Percentiles rank a stretch among this genome's conserved stretches.
Evolutionary conservation across 1,139 yeast species (phyloP).

Genomic region (Suhomyces chickasaworum): DNA sequence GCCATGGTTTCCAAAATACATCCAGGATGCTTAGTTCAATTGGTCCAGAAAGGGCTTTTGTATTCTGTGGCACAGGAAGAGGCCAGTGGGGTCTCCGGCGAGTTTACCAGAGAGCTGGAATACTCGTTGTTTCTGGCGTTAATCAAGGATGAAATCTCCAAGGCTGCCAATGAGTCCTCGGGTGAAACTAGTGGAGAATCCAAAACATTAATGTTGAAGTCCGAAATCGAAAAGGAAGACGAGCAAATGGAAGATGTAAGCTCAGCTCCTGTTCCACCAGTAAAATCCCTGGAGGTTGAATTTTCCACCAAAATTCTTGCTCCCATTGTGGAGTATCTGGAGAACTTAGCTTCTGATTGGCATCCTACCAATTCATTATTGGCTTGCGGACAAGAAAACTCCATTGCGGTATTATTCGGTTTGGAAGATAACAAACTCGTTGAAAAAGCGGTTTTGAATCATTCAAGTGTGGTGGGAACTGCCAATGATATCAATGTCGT

Average conservation of each 20-base stretch:
- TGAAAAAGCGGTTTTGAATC: conserved; percentile 39
- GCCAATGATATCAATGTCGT: conserved; percentile 44
- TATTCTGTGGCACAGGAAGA: conserved; percentile 49
- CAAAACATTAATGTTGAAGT: conserved; percentile 20
- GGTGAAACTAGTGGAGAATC: background rate
- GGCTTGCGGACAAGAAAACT: conserved; percentile 41
- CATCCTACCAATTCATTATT: conserved; percentile 41
- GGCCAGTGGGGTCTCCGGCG: conserved; percentile 11
- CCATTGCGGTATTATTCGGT: conserved; percentile 40
- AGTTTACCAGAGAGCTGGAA: conserved; percentile 15
- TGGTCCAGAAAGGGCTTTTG: conserved; percentile 84
- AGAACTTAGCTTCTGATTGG: conserved; percentile 42
- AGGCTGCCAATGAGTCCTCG: background rate
- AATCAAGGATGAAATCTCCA: conserved; percentile 24
- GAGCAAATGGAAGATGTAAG: conserved; percentile 21
- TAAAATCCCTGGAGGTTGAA: background rate
- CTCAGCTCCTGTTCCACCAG: conserved; percentile 6
- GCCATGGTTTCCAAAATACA: conserved; percentile 50
- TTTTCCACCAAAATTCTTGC: conserved; percentile 27
- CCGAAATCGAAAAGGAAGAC: conserved; percentile 17
- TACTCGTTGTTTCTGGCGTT: conserved; percentile 37
- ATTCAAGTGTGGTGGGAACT: conserved; percentile 33
- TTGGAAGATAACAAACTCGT: conserved; percentile 32
- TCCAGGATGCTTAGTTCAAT: conserved; percentile 75
- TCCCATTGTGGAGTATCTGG: conserved; percentile 28